Conservation (phyloP, 306 rosid genomes). For the Purshia tridentata region DNA sequence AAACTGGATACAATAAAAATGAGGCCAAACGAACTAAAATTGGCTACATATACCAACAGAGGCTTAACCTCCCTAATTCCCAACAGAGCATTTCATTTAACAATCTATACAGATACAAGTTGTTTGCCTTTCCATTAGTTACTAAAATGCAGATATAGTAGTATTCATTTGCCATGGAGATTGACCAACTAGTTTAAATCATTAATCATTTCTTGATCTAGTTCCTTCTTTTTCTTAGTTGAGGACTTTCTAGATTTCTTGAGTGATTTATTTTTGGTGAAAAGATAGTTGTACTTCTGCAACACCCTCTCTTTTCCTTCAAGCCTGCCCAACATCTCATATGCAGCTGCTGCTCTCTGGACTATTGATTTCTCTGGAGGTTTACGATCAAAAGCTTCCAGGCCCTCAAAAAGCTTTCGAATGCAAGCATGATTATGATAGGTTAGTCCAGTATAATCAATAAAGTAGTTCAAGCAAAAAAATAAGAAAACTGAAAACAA, state of each 20-base stretch:
- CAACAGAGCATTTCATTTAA: neutral
- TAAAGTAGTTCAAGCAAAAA: neutral
- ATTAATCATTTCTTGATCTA: neutral
- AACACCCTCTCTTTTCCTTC: constrained; percentile 66
- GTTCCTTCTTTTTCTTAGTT: constrained; percentile 30
- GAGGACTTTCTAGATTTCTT: constrained; percentile 30
- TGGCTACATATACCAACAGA: neutral
- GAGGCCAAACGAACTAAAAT: neutral
- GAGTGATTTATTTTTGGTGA: constrained; percentile 32
- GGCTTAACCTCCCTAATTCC: neutral
- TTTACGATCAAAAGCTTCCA: constrained; percentile 87
- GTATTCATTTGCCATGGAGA: neutral
- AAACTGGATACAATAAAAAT: neutral
- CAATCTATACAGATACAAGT: neutral
- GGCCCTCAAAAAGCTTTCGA: constrained; percentile 74
- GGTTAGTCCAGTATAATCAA: constrained; percentile 20
- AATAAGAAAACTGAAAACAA: neutral
- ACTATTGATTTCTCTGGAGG: constrained; percentile 75
- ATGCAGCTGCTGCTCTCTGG: constrained; percentile 75
- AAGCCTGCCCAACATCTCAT: constrained; percentile 63
- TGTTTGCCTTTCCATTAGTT: neutral
- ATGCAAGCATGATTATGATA: constrained; percentile 28
- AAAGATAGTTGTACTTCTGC: constrained; percentile 62
- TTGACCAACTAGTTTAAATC: neutral
- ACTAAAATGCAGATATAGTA: neutral